Evolutionary conservation across 345 rosid species (phyloP), one percentile per base, ranked within the genome.

Genomic region (Rubroshorea leprosula): DNA sequence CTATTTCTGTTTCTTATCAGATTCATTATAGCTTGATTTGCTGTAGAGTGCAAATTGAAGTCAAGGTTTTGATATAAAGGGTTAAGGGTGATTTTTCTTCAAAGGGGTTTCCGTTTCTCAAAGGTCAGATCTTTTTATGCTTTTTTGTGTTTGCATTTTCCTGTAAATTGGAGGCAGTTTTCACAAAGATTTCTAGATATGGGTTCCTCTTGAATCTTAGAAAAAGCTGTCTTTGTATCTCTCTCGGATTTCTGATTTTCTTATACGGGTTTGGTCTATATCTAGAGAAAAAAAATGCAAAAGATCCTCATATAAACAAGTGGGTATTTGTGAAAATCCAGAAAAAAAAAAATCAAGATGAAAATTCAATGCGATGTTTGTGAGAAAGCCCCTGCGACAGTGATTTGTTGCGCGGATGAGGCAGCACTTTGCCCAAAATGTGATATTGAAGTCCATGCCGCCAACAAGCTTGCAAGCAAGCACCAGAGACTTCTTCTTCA

Each of bases 361-460:
- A 92, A 89, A 80, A 84, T 92, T 49, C 98, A 92, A 77, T 92
- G 98, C 74, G 98, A 92, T 74, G 96, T 86, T n/a, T 92, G 98
- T 73, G 98, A 92, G 79, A 89, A 59, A 69, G 95, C 95, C 61
- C 90, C 87, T 5, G 98, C 98, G 1, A 83, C 95, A 5, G 81
- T 92, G 71, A 92, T 92, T 19, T 92, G 98, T 58, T 92, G 98
- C 18, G 98, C 96, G 14, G 98, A 92, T 22, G 98, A 92, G 72
- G 98, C 96, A 0, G 98, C 98, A 14, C 76, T 92, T 17, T 92
- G 98, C 15, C 72, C 83, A 5, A 74, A 72, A 64, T 92, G 98
- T 14, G 96, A 92, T 63, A 38, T 89, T 8, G 95, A 89, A 74
- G 86, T 92, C 9, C 98, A 92, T 61, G 96, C 95, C 0, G 98